These are phyloP conservation scores for Chenopodium berlandieri DNA, from an alignment of 148 eudicot species.

Conservation along the genomic window DNA sequence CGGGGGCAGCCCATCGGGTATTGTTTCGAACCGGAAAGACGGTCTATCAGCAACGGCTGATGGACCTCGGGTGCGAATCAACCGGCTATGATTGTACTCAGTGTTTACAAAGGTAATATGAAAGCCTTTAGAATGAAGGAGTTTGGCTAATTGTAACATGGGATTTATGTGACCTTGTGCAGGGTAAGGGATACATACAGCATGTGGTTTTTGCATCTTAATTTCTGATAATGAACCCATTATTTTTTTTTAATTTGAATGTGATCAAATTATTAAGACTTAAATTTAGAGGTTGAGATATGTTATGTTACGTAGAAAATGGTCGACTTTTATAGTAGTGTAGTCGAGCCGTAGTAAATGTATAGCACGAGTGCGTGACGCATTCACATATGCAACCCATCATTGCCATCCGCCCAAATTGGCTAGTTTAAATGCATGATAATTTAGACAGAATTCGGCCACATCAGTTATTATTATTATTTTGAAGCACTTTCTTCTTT, in stretches of 20 bases:
- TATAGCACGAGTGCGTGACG: not conserved
- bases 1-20: conserved; percentile 32
- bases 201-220: conserved; percentile 12
- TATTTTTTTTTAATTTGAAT: not conserved
- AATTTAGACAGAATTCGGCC: not conserved
- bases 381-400: not conserved
- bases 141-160: conserved; percentile 28
- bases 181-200: conserved; percentile 29
- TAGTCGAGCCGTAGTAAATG: not conserved
- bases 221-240: conserved; percentile 13
- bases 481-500: no score
- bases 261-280: not conserved
- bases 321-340: not conserved
- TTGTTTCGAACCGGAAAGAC: conserved; percentile 31
- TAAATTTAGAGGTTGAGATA: not conserved
- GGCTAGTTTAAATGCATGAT: not conserved
- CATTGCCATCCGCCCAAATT: not conserved
- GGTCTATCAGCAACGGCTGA: conserved; percentile 16
- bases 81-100: conserved; percentile 31
- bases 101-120: conserved; percentile 43
- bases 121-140: conserved; percentile 32
- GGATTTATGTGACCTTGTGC: conserved; percentile 32
- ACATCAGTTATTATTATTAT: no score
- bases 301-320: not conserved
- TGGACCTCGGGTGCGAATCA: conserved; percentile 21